Evolutionary conservation across 2,329 filamentous ascomycete genomes (phyloP), one percentile per base, ranked within the genome.

Genomic region (Aspergillus ochraceoroseus): DNA sequence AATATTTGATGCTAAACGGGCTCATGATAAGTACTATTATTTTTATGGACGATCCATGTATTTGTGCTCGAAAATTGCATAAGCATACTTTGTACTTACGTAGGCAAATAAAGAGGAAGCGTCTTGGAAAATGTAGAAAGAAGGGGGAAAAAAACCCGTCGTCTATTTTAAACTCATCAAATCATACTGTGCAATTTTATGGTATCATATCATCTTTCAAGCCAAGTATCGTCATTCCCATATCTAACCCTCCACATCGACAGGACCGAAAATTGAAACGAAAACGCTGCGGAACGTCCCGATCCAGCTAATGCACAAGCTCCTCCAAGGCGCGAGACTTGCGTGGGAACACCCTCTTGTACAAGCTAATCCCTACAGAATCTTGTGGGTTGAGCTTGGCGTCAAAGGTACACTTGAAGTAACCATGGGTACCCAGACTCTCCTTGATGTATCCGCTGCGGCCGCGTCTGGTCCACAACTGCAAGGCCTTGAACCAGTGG

Each of bases 381-480:
- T 98, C 92, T 68, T 95, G 86, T 1, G 92, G 89, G 65, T 95
- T 96, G 64, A 98, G 90, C 62, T 85, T 86, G 8, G 83, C 87
- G 63, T 98, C 94, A 70, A 98, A 98, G 2, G 85, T 95, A 8
- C 92, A 92, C 75, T 98, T 98, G 77, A 96, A 96, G 71, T 98
- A 98, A n/a, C 92, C 92, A 66, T 98, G 92, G 23, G 92, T 98
- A 55, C 92, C 92, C 34, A 98, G 70, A 43, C 83, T 77, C 72
- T 98, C 92, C 73, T 95, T 95, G 72, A 98, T 80, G 64, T 82
- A 95, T 6, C 92, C 92, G 52, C 80, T 86, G 47, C 92, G 75
- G 5, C 92, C 92, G 19, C 90, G 72, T 70, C 80, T 86, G 4
- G 92, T 98, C 89, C 90, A 98, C 49, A 98, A 68, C 45, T 92